Base-by-base conservation (phyloP, 352 stramenopile species). In the Phytophthora pseudosyringae region DNA sequence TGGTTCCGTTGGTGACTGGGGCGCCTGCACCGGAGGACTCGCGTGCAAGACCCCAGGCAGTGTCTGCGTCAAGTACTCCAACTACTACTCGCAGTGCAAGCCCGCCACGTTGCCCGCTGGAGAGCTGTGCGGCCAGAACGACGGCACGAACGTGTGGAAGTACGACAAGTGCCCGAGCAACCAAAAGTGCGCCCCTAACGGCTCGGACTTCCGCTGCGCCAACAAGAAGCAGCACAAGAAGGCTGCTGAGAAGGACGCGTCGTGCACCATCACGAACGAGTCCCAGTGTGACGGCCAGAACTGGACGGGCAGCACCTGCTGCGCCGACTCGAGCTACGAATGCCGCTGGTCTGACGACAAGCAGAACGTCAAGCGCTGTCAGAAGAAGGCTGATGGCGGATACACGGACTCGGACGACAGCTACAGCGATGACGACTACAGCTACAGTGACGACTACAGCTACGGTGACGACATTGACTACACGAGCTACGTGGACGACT, bases 1-100 rank as follows among this genome's bases (percentile, higher is more conserved):
- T 10, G 50, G 49, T 18, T 29, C 36, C 28, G 52, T 74, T 12
- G 46, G 13, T 32, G 47, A 69, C 40, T 77, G 66, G 65, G 59
- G 56, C 3, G 46, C 33, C 35, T 78, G 70, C 57, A 71, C 65
- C 0, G 62, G 28, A 8, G 48, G 55, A 7, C 29, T 47, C 13
- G 46, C 50, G 21, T 77, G 64, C 46, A 44, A 51, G 44, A 49
- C 16, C 11, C 16, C 28, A 13, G 25, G 28, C 4, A 65, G 50
- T 31, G 26, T 59, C 6, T 75, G 73, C 9, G 64, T 75, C 18
- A 51, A 62, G 28, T 48, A 80, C 57, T 77, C 72, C 12, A 57
- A 49, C 36, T 65, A 71, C 52, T 80, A 73, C 58, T 64, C 68
- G 39, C 65, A 78, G 44, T 78, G 70, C 60, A 78, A 74, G 52